Conservation (phyloP, 78 protist species). For the Dictyostelium intermedium region DNA sequence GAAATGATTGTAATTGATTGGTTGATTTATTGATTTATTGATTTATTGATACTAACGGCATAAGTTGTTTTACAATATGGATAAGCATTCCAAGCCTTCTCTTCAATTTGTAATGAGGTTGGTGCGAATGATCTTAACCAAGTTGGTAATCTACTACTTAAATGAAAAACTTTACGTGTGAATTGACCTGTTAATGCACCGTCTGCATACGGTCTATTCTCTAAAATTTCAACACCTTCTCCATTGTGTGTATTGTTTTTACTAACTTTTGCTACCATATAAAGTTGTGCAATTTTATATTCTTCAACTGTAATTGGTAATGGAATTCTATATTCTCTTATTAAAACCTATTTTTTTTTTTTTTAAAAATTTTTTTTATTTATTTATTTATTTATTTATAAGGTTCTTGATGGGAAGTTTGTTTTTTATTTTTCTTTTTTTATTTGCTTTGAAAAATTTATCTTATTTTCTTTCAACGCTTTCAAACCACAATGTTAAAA, state of each 20-base stretch:
- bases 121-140: conserved; percentile 64
- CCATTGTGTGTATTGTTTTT: conserved; percentile 61
- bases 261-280: conserved; percentile 81
- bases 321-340: conserved; percentile 75
- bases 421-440: neutral
- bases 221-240: conserved; percentile 77
- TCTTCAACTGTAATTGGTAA: conserved; percentile 70
- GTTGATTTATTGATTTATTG: neutral
- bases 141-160: conserved; percentile 40
- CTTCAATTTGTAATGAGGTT: conserved; percentile 78
- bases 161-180: conserved; percentile 87
- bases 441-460: neutral
- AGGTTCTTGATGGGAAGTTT: too few species aligned
- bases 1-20: neutral
- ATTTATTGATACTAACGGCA: neutral
- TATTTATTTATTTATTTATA: too few species aligned
- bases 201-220: conserved; percentile 63
- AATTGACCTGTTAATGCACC: conserved; percentile 81
- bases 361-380: neutral
- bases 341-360: conserved; percentile 37
- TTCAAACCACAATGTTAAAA: too few species aligned
- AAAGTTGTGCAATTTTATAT: conserved; percentile 65
- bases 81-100: conserved; percentile 94
- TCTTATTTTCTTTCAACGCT: too few species aligned
- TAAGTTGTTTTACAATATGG: conserved; percentile 89